Evolutionary conservation across 2,329 filamentous ascomycete species (phyloP), one percentile per base, ranked within the genome.

Genomic region (Aspergillus phoenicis): DNA sequence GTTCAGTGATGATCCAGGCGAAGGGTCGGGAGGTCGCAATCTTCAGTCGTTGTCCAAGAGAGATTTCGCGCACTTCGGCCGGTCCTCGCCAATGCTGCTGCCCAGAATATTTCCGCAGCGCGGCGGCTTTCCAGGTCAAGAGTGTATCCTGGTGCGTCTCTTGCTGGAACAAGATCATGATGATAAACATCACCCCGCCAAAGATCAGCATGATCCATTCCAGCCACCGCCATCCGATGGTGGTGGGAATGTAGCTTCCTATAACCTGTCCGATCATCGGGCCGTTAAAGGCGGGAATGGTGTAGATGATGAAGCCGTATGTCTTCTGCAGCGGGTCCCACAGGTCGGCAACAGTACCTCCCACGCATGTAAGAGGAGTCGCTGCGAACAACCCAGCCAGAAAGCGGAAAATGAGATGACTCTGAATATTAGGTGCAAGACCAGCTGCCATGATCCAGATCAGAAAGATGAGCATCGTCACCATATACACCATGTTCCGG

Each of bases 281-380:
- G 55, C 77, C 74, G 4, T 64, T 63, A 30, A 79, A 79, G 3
- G 79, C 80, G 0, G 77, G 76, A 64, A 80, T 81, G 0, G 82
- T 79, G 57, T 83, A 83, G 0, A 83, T 65, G 0, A 82, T 82
- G 58, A 85, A 84, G 2, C 78, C 78, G 49, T 78, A 82, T 0
- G 80, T 78, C 48, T 80, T 74, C 64, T 84, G 79, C 24, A 81
- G 66, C 0, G 80, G 75, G 43, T 72, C 72, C 69, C 80, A 84
- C 22, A 83, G 68, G 62, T 84, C 82, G 3, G 74, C 71, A 2
- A 83, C 72, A 0, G 76, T 77, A 0, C 80, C 80, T 13, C 80
- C 81, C 8, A 78, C 79, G 62, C 69, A 83, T 53, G 71, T 81
- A 62, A 76, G 72, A 22, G 74, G 82, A 36, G 76, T 81, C 58